Percentiles rank a stretch among this genome's conserved stretches.
Evolutionary conservation across 768 basidiomycete genomes (phyloP).

Genomic region (Tylopilus plumbeoviolaceoides): DNA sequence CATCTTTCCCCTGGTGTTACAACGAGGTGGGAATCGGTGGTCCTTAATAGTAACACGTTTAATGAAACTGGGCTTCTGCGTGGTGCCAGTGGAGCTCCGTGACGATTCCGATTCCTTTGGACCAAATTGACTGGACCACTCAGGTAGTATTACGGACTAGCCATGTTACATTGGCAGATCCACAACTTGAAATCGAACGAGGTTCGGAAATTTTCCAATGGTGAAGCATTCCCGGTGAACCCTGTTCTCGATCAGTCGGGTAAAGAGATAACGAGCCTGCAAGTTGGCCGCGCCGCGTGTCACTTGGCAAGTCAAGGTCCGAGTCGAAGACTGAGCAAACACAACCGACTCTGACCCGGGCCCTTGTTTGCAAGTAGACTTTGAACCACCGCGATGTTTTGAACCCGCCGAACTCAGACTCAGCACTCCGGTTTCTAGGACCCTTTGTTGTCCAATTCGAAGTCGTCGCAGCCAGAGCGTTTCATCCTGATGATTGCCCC

Average conservation of each 20-base stretch:
- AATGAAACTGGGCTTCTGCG: constrained; percentile 17
- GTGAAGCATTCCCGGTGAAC: too few species aligned
- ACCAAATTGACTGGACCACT: neutral
- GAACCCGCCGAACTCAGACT: neutral
- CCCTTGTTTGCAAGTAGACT: neutral
- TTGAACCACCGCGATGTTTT: neutral
- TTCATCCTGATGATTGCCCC: neutral
- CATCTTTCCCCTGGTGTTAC: neutral
- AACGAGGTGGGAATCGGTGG: constrained; percentile 22
- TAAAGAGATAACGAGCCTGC: too few species aligned
- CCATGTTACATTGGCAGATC: neutral
- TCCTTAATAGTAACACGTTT: constrained; percentile 14
- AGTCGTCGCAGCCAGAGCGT: neutral
- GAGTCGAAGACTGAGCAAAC: neutral
- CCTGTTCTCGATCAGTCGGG: too few species aligned
- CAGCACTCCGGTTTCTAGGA: neutral
- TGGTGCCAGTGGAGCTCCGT: neutral
- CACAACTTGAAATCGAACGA: neutral
- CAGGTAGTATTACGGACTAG: neutral
- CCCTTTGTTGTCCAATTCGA: neutral
- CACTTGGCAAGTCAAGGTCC: neutral
- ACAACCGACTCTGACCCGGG: too few species aligned
- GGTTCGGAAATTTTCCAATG: too few species aligned
- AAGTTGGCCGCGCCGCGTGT: neutral
- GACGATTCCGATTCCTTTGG: constrained; percentile 1